These are phyloP conservation scores for Chimonanthus praecox DNA, from an alignment of 164 flowering plant genomes.

Conservation along the genomic window DNA sequence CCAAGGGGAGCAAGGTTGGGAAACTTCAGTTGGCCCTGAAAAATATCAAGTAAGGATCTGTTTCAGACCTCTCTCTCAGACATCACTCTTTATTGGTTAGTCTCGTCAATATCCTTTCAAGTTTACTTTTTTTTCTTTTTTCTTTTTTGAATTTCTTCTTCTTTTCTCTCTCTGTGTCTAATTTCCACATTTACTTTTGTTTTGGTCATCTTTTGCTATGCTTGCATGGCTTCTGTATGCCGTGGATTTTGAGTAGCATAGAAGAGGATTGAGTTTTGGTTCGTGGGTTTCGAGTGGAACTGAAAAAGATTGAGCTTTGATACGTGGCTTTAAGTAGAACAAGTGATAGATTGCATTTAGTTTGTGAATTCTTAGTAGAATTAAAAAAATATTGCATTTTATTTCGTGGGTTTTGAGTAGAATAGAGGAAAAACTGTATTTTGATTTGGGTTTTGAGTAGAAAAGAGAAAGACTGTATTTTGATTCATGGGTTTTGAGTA, in stretches of 20 bases:
- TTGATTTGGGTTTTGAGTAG: neutral
- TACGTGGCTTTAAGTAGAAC: neutral
- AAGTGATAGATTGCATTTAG: neutral
- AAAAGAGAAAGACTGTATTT: neutral
- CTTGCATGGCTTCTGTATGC: neutral
- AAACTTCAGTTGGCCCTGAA: constrained; percentile 9
- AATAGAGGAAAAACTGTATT: neutral
- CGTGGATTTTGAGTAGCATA: neutral
- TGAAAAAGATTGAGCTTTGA: neutral
- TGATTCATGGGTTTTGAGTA: neutral
- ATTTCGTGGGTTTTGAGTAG: neutral
- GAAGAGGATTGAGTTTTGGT: neutral
- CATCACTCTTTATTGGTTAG: constrained; percentile 17
- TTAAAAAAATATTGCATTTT: neutral
- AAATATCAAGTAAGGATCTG: constrained; percentile 10
- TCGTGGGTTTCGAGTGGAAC: neutral
- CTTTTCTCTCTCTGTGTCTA: neutral
- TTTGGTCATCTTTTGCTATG: neutral
- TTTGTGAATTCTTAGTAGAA: neutral
- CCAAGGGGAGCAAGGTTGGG: constrained; percentile 13
- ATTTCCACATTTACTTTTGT: neutral
- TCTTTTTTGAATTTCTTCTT: neutral
- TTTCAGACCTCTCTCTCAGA: neutral
- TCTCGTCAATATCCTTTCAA: neutral
- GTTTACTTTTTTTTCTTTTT: neutral